phyloP scores from a whole-genome alignment of 306 rosid genomes.

The Cicer arietinum region DNA sequence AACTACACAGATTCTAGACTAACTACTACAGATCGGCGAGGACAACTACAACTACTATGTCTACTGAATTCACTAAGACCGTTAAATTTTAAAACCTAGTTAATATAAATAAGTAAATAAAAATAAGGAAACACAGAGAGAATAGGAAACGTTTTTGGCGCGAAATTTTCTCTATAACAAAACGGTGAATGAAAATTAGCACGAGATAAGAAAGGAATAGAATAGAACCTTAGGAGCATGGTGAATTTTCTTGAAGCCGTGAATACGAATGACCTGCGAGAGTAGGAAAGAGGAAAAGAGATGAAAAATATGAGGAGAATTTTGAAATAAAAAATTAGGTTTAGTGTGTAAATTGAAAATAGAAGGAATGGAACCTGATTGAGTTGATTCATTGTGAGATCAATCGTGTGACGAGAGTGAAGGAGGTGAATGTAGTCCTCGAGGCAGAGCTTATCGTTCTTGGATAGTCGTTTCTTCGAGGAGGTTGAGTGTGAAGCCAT shows the following conservation, averaged over 20 bases:
- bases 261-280: conserved; percentile 63
- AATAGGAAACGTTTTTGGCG: not conserved
- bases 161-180: not conserved
- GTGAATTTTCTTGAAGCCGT: conserved; percentile 73
- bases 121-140: not conserved
- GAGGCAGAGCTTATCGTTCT: conserved; percentile 48
- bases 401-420: conserved; percentile 48
- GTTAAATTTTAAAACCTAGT: conserved; percentile 7
- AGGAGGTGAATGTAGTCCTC: conserved; percentile 60
- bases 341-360: not conserved
- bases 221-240: conserved; percentile 57
- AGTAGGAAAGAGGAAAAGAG: conserved; percentile 1
- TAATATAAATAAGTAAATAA: not conserved
- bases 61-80: not conserved
- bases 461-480: conserved; percentile 33
- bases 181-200: conserved; percentile 1
- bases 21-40: not conserved
- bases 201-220: not conserved
- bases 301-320: not conserved
- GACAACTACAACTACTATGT: not conserved
- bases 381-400: conserved; percentile 55
- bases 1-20: not conserved
- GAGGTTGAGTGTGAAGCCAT: conserved; percentile 48
- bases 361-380: conserved; percentile 55
- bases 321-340: conserved; percentile 1